Evolutionary conservation across 306 rosid genomes (phyloP), one percentile per base, ranked within the genome.

Genomic region (Lagenaria siceraria): DNA sequence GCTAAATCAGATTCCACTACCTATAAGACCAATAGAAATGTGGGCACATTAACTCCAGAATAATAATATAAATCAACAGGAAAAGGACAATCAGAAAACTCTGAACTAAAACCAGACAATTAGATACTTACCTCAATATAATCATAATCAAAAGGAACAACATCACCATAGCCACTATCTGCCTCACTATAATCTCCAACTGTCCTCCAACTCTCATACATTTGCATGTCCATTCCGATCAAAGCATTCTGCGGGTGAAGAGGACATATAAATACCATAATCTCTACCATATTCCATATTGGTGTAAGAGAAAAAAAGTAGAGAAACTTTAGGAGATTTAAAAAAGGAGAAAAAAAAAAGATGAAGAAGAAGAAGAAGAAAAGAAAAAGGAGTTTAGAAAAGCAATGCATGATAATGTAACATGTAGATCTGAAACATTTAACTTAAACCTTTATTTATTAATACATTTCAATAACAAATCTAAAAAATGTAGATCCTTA

Each of bases 141-240:
- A 77, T 89, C 89, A 85, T 91, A 91, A 79, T 88, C 92, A 74
- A 88, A 84, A 65, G 83, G 81, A 68, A 79, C 56, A 64, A 83
- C 87, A 5, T 91, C 91, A 70, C 59, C 48, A 81, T 58, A 73
- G 60, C 82, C 86, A 63, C 82, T 77, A 77, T 84, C 81, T 73
- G 80, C 82, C 66, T 80, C 79, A 78, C 74, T 81, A 77, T 81
- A 81, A 77, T 82, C 90, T 79, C 77, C 84, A 52, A 81, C 72
- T 31, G 29, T 75, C 79, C 85, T 88, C 85, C 82, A 85, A 69
- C 84, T 87, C 79, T 89, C 90, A 75, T 92, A 87, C 38, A 79
- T 75, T 76, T 92, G 91, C 79, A 88, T 84, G 74, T 94, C 98
- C 93, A 89, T 92, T 81, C 95, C 97, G 75, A 94, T 84, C 78